Evolutionary conservation across 805 yeast genomes (phyloP).

Genomic region (Starmerella vaccinii): DNA sequence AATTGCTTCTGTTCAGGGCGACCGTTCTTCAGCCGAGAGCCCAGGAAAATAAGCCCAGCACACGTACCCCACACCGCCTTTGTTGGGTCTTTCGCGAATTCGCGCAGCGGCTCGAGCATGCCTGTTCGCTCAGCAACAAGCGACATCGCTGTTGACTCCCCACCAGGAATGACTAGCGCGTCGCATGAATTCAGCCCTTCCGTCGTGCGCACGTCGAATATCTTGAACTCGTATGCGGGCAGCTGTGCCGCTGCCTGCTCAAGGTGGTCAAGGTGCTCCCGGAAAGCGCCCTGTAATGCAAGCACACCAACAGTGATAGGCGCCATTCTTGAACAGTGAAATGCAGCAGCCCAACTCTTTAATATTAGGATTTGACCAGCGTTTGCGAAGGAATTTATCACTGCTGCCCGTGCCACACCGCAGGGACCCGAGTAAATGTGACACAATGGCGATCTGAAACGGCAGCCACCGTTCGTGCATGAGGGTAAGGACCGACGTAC

Average conservation of each 20-base stretch:
- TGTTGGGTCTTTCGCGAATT: slow-evolving; percentile 39
- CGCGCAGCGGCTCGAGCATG: slow-evolving; percentile 44
- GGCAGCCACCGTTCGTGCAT: not conserved
- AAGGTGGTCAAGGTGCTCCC: slow-evolving; percentile 52
- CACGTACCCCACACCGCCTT: slow-evolving; percentile 78
- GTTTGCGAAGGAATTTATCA: not conserved
- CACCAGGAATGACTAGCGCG: slow-evolving; percentile 59
- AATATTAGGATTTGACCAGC: too few relatives aligned
- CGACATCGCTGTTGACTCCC: slow-evolving; percentile 45
- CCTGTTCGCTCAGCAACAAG: slow-evolving; percentile 57
- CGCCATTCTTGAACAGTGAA: not conserved
- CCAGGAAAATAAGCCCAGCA: slow-evolving; percentile 65
- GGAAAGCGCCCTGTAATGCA: slow-evolving; percentile 71
- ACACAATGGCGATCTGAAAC: not conserved
- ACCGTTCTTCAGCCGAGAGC: slow-evolving; percentile 44
- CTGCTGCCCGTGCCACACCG: not conserved
- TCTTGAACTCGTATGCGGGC: not conserved
- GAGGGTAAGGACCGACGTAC: not conserved
- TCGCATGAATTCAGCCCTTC: slow-evolving; percentile 43
- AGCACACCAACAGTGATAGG: slow-evolving; percentile 47
- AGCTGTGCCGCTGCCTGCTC: slow-evolving; percentile 32
- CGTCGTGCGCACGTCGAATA: slow-evolving; percentile 42
- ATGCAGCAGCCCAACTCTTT: too few relatives aligned
- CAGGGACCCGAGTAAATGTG: slow-evolving; percentile 3
- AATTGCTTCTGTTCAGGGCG: slow-evolving; percentile 43